Conservation (phyloP, 208 protist genomes). For the Leishmania tropica region DNA sequence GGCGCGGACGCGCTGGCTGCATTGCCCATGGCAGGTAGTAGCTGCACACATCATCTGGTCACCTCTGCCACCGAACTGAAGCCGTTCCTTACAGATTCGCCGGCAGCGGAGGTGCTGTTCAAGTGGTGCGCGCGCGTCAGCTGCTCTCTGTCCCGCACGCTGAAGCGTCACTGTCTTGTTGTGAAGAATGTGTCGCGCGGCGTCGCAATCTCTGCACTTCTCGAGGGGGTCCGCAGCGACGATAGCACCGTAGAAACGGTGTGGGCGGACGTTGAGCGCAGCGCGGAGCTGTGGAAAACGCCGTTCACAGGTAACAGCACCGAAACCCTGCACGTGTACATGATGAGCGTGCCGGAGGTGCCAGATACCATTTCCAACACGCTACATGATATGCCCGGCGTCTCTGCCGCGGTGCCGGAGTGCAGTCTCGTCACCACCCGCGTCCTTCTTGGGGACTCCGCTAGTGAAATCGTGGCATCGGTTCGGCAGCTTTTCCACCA, state of each 20-base stretch:
- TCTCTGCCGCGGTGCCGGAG: neutral
- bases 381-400: constrained; percentile 14
- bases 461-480: constrained; percentile 33
- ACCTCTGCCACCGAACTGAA: neutral
- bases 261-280: neutral
- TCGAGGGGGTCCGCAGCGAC: neutral
- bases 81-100: neutral
- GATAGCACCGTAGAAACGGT: neutral
- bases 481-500: constrained; percentile 32
- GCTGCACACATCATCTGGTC: constrained; percentile 4
- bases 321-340: constrained; percentile 14
- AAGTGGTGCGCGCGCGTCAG: constrained; percentile 24
- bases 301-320: neutral
- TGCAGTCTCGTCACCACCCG: constrained; percentile 19
- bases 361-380: constrained; percentile 5
- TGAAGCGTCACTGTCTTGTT: constrained; percentile 16
- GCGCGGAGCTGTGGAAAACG: constrained; percentile 8
- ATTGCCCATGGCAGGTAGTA: constrained; percentile 11
- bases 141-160: constrained; percentile 7
- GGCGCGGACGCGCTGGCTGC: constrained; percentile 9
- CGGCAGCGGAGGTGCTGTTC: neutral
- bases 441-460: constrained; percentile 47
- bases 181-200: constrained; percentile 4
- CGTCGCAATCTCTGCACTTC: neutral
- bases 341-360: constrained; percentile 25